Conservation (phyloP, 768 basidiomycete species). For the Xerocomellus dryophilus region DNA sequence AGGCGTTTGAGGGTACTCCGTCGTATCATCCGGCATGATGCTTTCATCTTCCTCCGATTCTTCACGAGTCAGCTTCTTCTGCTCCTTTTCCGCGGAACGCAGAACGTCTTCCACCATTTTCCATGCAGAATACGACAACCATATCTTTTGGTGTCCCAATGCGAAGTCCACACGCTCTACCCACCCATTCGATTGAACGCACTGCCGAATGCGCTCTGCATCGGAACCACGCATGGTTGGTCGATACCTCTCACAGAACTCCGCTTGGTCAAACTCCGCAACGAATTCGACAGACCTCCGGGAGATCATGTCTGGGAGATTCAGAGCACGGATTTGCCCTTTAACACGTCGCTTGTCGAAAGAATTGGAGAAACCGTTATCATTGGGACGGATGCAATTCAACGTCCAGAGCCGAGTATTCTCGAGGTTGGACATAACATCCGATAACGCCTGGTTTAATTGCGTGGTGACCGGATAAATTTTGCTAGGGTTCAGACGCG, state of each 20-base stretch:
- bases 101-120: conserved; percentile 58
- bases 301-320: conserved; percentile 52
- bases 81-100: conserved; percentile 49
- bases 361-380: conserved; percentile 59
- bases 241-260: conserved; percentile 54
- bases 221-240: conserved; percentile 48
- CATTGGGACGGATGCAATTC: conserved; percentile 62
- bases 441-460: conserved; percentile 50
- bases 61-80: conserved; percentile 39
- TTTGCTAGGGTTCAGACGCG: conserved; percentile 47
- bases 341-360: conserved; percentile 64
- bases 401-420: conserved; percentile 51
- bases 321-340: conserved; percentile 50
- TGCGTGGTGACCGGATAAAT: conserved; percentile 61
- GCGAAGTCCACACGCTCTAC: conserved; percentile 52
- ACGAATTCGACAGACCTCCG: conserved; percentile 49
- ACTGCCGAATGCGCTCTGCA: conserved; percentile 48
- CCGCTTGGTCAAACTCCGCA: conserved; percentile 45
- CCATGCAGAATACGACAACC: conserved; percentile 56
- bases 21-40: conserved; percentile 37
- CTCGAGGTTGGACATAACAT: conserved; percentile 46
- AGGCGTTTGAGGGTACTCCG: conserved; percentile 38
- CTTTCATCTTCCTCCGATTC: conserved; percentile 48
- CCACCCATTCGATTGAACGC: conserved; percentile 51
- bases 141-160: conserved; percentile 51